Base-by-base conservation (phyloP, 1,139 yeast genomes). In the Diutina sp. region DNA sequence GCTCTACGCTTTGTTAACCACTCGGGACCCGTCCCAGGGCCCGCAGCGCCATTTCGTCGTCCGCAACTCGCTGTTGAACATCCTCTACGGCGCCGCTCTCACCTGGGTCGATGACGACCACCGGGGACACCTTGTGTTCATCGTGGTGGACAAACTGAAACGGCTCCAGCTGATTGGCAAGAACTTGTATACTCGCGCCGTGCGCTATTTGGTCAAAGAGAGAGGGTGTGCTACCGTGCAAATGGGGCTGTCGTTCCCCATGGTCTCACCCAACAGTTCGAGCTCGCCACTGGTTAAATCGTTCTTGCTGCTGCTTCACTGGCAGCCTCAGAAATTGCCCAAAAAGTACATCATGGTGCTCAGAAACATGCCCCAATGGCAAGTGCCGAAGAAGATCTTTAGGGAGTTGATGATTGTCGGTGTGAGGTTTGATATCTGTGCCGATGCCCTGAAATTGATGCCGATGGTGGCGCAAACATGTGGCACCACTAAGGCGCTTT, bases 351-450 rank as follows among this genome's bases (percentile, higher is more conserved):
- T 78, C 2, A 69, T 80, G 75, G 63, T 70, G 8, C 66, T 79
- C 55, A 64, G 70, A 25, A 66, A 74, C 55, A 62, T 78, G 50
- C 65, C 65, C 6, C 64, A 66, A 51, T 82, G 86, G 86, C 73
- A 68, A 64, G 84, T 82, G 9, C 79, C 84, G 3, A 73, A 76
- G 58, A 80, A 79, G 61, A 76, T 82, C 9, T 78, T 81, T 57
- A 69, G 80, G 57, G 85, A 82, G 61, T 71, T 82, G 60, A 82
- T 79, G 72, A 79, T 81, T 59, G 83, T 82, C 41, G 86, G 86
- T 1, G 81, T 80, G 35, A 69, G 82, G 58, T 82, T 81, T 67
- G 85, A 81, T 64, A 73, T 82, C 25, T 79, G 85, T 63, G 72
- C 65, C 55, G 72, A 77, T 57, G 68, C 75, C 4, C 69, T 68